Evolutionary conservation across 768 basidiomycete species (phyloP).

Genomic region (Amanita thiersii): DNA sequence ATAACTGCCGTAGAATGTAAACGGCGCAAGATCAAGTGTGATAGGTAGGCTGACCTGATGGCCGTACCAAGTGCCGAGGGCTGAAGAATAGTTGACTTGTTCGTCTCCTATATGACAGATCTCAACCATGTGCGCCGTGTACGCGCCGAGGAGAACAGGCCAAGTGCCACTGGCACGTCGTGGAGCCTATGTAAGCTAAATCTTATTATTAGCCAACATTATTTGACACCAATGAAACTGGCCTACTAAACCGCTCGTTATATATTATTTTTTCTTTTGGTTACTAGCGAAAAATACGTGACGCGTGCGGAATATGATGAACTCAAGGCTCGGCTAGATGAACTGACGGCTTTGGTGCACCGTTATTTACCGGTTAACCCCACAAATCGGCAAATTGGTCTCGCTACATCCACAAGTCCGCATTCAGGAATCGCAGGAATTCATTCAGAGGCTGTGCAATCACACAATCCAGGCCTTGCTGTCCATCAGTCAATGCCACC

Average conservation of each 20-base stretch:
- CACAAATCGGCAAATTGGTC: conserved; percentile 24
- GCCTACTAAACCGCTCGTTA: conserved; percentile 7
- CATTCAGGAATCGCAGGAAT: conserved; percentile 19
- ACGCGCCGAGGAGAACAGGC: conserved; percentile 70
- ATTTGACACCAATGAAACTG: conserved; percentile 14
- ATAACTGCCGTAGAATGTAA: conserved; percentile 57
- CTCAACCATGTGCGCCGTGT: conserved; percentile 78
- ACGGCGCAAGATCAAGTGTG: conserved; percentile 82
- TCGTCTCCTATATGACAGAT: conserved; percentile 29
- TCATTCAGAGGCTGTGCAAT: conserved; percentile 22
- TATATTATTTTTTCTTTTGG: conserved; percentile 9
- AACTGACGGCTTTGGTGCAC: conserved; percentile 49
- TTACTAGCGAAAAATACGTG: conserved; percentile 68
- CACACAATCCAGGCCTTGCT: conserved; percentile 17
- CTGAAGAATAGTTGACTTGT: conserved; percentile 16
- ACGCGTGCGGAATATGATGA: conserved; percentile 72
- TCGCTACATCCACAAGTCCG: conserved; percentile 13
- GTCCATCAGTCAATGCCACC: conserved; percentile 27
- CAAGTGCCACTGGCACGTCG: conserved; percentile 77
- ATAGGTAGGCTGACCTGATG: conserved; percentile 46
- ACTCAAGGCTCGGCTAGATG: conserved; percentile 55
- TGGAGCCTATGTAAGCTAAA: conserved; percentile 68
- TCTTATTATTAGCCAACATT: conserved; percentile 12
- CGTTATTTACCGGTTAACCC: conserved; percentile 28
- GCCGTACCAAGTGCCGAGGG: conserved; percentile 10